Evolutionary conservation across 306 rosid species (phyloP).

Genomic region (Oxytropis ochrocephala): DNA sequence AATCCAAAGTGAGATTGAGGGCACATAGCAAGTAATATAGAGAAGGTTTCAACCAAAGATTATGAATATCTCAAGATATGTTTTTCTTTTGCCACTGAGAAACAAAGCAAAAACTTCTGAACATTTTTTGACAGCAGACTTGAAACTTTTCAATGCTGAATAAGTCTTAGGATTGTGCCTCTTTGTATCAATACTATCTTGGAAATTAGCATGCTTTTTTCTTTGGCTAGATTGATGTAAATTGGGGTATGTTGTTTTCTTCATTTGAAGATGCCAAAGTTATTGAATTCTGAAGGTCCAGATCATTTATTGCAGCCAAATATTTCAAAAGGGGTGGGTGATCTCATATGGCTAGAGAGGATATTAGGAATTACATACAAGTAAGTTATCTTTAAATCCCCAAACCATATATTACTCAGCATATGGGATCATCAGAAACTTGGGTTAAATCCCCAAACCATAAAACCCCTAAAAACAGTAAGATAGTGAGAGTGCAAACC

Average conservation of each 20-base stretch:
- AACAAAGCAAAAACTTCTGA: constrained; percentile 29
- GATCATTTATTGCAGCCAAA: constrained; percentile 18
- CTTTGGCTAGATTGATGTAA: constrained; percentile 28
- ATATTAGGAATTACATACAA: no score
- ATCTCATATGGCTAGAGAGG: constrained; percentile 1
- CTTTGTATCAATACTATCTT: neutral
- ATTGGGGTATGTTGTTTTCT: constrained; percentile 28
- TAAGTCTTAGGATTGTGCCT: constrained; percentile 9
- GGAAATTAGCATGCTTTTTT: constrained; percentile 4
- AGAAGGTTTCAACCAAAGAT: no score
- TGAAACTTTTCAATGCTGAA: constrained; percentile 27
- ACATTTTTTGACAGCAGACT: constrained; percentile 45
- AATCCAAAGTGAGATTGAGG: no score
- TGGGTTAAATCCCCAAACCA: no score
- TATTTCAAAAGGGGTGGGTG: neutral
- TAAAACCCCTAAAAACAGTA: no score
- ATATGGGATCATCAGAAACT: no score
- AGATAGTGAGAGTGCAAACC: no score
- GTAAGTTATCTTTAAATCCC: no score
- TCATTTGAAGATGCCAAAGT: constrained; percentile 45
- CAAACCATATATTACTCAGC: no score
- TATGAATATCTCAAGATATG: no score
- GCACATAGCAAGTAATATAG: no score
- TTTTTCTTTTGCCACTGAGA: constrained; percentile 28
- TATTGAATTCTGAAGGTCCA: neutral